Percentiles rank a stretch among this genome's conserved stretches.
These are phyloP conservation scores for Kwoniella sp. DNA, from an alignment of 768 basidiomycete genomes.

Conservation along the genomic window DNA sequence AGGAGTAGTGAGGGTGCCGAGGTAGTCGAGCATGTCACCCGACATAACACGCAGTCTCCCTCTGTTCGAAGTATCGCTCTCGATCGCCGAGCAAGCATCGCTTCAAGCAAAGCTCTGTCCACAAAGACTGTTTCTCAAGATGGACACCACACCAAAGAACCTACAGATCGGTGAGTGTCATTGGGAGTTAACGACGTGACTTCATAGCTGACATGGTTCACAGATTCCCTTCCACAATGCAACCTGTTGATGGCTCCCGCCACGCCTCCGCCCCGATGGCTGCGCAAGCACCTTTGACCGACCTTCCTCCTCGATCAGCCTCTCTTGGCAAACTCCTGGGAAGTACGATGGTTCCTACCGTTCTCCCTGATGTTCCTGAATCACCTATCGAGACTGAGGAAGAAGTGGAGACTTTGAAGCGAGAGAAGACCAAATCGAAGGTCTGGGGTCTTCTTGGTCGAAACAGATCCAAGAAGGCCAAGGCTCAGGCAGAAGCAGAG, in stretches of 20 bases:
- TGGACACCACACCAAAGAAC: conserved; percentile 19
- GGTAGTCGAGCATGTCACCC: conserved; percentile 35
- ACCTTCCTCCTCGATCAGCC: conserved; percentile 34
- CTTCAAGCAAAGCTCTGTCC: conserved; percentile 40
- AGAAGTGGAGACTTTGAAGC: conserved; percentile 26
- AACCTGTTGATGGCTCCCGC: neutral
- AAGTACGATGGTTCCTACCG: neutral
- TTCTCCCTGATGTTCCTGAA: conserved; percentile 10
- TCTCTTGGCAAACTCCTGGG: conserved; percentile 33
- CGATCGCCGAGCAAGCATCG: conserved; percentile 28
- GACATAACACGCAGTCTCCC: conserved; percentile 18
- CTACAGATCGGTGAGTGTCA: conserved; percentile 22
- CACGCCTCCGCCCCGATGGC: conserved; percentile 14
- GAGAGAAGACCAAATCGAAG: conserved; percentile 44
- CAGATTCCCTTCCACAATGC: neutral
- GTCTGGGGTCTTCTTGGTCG: conserved; percentile 44
- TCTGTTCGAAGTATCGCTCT: conserved; percentile 29
- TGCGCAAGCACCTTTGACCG: neutral
- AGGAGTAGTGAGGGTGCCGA: conserved; percentile 33
- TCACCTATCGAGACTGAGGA: conserved; percentile 13
- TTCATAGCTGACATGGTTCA: neutral
- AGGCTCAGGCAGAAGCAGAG: conserved; percentile 6
- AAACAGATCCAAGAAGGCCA: conserved; percentile 26
- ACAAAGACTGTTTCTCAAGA: conserved; percentile 29
- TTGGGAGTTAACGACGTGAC: neutral